Conservation (phyloP, 2,329 filamentous ascomycete genomes). For the Penicillium vulpinum region DNA sequence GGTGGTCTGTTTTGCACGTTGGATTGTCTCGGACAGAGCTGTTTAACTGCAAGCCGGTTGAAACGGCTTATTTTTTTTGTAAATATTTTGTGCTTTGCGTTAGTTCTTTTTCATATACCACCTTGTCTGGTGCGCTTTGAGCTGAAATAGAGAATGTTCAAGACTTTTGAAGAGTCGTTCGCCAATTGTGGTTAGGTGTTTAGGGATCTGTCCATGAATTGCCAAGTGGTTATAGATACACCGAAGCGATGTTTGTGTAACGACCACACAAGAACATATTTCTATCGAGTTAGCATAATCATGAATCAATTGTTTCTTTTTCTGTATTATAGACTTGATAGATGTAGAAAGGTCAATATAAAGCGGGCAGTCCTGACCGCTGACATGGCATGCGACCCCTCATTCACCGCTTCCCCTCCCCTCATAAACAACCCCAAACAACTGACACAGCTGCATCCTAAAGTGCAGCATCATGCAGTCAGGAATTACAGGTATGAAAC, state of each 20-base stretch:
- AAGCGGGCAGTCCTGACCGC: slow-evolving; percentile 3
- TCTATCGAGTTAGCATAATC: no score
- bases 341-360: neutral
- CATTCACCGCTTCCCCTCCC: slow-evolving; percentile 28
- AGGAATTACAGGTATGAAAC: slow-evolving; percentile 46
- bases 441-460: neutral
- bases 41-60: slow-evolving; percentile 12
- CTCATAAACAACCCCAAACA: slow-evolving; percentile 22
- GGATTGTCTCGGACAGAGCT: slow-evolving; percentile 7
- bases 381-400: slow-evolving; percentile 22
- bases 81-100: slow-evolving; percentile 19
- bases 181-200: neutral
- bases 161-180: neutral
- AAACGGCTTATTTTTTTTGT: slow-evolving; percentile 13
- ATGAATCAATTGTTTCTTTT: neutral
- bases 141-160: slow-evolving; percentile 5
- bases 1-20: slow-evolving; percentile 16
- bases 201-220: neutral
- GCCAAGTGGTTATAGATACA: neutral
- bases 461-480: slow-evolving; percentile 45
- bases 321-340: neutral
- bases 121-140: slow-evolving; percentile 11
- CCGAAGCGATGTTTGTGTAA: neutral
- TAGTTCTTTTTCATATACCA: slow-evolving; percentile 20
- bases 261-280: neutral